Evolutionary conservation across 805 yeast species (phyloP).

Genomic region (Teunomyces panamensis): DNA sequence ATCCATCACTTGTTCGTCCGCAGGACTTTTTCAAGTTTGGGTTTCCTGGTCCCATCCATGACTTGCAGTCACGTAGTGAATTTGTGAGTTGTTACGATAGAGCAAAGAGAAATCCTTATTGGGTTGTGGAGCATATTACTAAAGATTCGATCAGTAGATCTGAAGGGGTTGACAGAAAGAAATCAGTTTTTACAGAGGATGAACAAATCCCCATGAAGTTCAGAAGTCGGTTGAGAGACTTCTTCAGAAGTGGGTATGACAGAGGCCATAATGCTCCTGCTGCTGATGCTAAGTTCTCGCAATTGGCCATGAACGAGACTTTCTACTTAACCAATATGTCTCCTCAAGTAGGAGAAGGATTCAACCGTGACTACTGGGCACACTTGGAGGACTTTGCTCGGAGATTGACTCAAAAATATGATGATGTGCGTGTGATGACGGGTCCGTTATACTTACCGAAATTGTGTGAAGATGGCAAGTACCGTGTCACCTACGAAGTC

Average conservation of each 20-base stretch:
- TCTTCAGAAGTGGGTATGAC: conserved; percentile 93
- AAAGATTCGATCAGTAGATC: conserved; percentile 56
- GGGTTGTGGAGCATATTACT: conserved; percentile 88
- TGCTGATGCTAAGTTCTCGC: conserved; percentile 90
- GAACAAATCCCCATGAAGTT: conserved; percentile 73
- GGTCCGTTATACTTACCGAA: conserved; percentile 92
- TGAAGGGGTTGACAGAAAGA: conserved; percentile 67
- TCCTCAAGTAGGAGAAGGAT: conserved; percentile 97
- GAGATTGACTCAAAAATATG: conserved; percentile 66
- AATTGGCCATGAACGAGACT: conserved; percentile 92
- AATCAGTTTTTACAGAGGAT: conserved; percentile 84
- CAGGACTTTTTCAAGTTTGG: conserved; percentile 86
- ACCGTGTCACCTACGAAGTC: conserved; percentile 80
- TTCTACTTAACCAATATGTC: conserved; percentile 86
- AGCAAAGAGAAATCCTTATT: conserved; percentile 78
- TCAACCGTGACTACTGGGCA: conserved; percentile 97
- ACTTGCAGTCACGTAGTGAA: conserved; percentile 67
- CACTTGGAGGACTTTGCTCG: conserved; percentile 89
- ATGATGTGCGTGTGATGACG: conserved; percentile 80
- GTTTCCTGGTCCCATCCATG: conserved; percentile 93
- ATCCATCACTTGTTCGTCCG: conserved; percentile 55
- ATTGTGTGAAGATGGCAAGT: conserved; percentile 77
- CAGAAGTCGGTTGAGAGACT: conserved; percentile 76
- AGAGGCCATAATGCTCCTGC: conserved; percentile 98
- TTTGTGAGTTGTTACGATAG: conserved; percentile 87